A percentile compares a stretch with the other conserved stretches of the same genome.
Conservation (phyloP, 345 rosid genomes). For the Raphanus sativus region DNA sequence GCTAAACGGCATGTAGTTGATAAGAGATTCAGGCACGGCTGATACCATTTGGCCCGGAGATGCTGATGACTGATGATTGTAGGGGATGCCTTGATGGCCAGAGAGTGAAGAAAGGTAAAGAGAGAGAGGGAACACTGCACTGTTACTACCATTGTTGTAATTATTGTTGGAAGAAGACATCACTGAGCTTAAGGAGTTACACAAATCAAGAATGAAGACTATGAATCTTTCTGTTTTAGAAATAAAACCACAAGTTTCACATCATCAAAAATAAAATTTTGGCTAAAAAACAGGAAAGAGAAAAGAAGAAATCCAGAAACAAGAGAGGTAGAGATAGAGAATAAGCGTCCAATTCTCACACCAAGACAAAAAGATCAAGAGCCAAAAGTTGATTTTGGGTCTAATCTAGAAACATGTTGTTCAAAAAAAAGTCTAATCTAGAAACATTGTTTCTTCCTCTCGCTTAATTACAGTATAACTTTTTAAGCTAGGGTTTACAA, state of each 20-base stretch:
- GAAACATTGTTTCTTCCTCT: not conserved
- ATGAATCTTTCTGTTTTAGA: not conserved
- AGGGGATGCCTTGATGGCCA: conserved; percentile 24
- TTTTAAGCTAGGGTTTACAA: conserved; percentile 12
- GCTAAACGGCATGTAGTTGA: conserved; percentile 28
- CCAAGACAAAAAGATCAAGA: conserved; percentile 6
- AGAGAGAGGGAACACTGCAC: conserved; percentile 30
- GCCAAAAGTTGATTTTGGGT: not conserved
- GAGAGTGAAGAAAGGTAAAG: conserved; percentile 37
- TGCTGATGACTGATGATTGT: conserved; percentile 20
- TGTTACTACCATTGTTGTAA: conserved; percentile 10
- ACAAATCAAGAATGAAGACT: not conserved
- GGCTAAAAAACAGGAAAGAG: not conserved
- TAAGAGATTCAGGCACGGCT: conserved; percentile 26
- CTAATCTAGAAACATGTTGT: not conserved
- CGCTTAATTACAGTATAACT: conserved; percentile 4
- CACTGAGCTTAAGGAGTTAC: not conserved
- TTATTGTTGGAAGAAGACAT: conserved; percentile 31
- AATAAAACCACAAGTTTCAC: conserved; percentile 19
- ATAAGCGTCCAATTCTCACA: conserved; percentile 3
- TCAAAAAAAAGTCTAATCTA: not conserved
- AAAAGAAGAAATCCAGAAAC: conserved; percentile 20
- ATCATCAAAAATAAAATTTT: conserved; percentile 25
- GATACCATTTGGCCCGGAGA: conserved; percentile 25
- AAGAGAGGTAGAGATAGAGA: conserved; percentile 9